These are phyloP conservation scores for Artemisia tridentata DNA, from an alignment of 129 eudicot genomes.

Conservation along the genomic window DNA sequence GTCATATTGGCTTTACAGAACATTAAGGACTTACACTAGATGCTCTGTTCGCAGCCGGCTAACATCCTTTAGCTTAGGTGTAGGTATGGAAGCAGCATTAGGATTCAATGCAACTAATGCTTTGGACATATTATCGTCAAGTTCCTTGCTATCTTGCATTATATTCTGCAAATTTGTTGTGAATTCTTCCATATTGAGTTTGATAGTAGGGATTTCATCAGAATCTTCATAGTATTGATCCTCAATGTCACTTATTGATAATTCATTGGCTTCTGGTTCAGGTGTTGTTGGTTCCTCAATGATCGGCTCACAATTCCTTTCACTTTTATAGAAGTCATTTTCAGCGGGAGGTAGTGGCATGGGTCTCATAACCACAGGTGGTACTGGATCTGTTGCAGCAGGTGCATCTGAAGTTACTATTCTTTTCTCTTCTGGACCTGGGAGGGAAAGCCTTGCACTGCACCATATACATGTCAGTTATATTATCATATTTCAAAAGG, in stretches of 20 bases:
- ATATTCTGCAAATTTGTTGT: conserved; percentile 49
- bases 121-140: conserved; percentile 63
- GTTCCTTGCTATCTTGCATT: conserved; percentile 62
- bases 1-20: background rate
- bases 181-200: conserved; percentile 70
- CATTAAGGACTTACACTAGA: conserved; percentile 69
- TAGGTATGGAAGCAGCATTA: conserved; percentile 70
- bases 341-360: conserved; percentile 41
- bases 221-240: conserved; percentile 78
- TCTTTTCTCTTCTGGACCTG: conserved; percentile 88
- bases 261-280: conserved; percentile 53
- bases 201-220: conserved; percentile 88
- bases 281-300: conserved; percentile 87
- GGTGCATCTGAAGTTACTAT: conserved; percentile 51
- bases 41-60: conserved; percentile 94
- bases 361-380: conserved; percentile 23
- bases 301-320: conserved; percentile 51
- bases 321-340: conserved; percentile 8
- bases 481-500: background rate
- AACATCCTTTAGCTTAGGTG: conserved; percentile 76
- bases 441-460: conserved; percentile 98
- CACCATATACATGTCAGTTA: conserved; percentile 14
- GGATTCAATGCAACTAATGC: conserved; percentile 72
- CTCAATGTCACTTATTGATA: conserved; percentile 67
- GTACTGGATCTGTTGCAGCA: conserved; percentile 30